Evolutionary conservation across 768 basidiomycete species (phyloP).

Genomic region (Auricularia heimuer): DNA sequence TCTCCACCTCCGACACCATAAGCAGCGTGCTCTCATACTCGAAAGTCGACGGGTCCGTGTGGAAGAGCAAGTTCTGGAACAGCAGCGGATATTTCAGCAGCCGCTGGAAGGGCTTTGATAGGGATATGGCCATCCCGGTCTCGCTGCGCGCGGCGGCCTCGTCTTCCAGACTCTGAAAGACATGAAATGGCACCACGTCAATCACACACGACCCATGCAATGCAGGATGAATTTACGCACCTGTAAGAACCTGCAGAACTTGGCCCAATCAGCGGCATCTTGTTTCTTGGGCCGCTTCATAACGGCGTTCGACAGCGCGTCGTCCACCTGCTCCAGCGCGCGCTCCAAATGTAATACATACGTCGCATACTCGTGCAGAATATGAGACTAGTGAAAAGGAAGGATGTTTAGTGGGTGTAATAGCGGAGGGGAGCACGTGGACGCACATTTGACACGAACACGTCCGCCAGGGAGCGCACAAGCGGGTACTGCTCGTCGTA

Average conservation of each 20-base stretch:
- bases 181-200: neutral
- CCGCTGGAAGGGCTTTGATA: conserved; percentile 96
- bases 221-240: conserved; percentile 4
- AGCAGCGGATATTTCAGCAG: conserved; percentile 94
- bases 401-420: conserved; percentile 1
- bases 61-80: conserved; percentile 94
- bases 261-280: conserved; percentile 68
- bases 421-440: neutral
- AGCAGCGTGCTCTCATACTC: conserved; percentile 94
- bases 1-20: conserved; percentile 96
- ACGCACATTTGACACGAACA: conserved; percentile 89
- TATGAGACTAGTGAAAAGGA: conserved; percentile 57
- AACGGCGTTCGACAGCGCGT: conserved; percentile 52
- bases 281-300: conserved; percentile 77
- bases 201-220: neutral
- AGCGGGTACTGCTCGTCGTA: conserved; percentile 96
- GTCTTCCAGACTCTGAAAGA: conserved; percentile 52
- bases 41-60: conserved; percentile 93
- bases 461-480: conserved; percentile 85
- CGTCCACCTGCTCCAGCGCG: conserved; percentile 80
- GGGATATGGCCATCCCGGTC: conserved; percentile 86
- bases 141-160: conserved; percentile 78
- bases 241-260: conserved; percentile 63
- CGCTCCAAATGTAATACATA: conserved; percentile 93
- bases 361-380: conserved; percentile 86